These are phyloP conservation scores for Cyclotella sp. DNA, from an alignment of 108 stramenopile species.

Conservation along the genomic window DNA sequence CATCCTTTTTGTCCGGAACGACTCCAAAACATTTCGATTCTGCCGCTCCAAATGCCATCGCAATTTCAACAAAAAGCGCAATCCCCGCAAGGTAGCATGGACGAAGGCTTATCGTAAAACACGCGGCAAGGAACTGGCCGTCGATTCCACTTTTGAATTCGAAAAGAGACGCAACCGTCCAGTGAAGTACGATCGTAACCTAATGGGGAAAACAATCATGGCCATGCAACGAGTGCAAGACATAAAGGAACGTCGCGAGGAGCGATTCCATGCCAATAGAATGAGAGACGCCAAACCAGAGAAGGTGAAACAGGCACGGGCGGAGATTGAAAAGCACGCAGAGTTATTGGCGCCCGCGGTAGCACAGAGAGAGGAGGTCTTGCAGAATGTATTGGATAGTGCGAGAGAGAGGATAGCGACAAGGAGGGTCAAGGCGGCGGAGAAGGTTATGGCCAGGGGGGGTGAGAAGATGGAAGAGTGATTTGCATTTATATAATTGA, in stretches of 20 bases:
- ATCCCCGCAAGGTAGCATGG: slow-evolving; percentile 99
- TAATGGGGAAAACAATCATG: slow-evolving; percentile 96
- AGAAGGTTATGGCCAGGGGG: slow-evolving; percentile 41
- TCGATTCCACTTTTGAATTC: slow-evolving; percentile 98
- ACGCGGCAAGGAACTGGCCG: slow-evolving; percentile 94
- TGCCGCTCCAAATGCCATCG: slow-evolving; percentile 99
- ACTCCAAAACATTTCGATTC: slow-evolving; percentile 98
- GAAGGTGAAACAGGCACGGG: slow-evolving; percentile 88
- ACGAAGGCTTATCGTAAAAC: slow-evolving; percentile 99
- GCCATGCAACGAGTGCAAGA: slow-evolving; percentile 96
- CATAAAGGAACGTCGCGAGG: slow-evolving; percentile 87
- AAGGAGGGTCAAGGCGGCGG: slow-evolving; percentile 60
- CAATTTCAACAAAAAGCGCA: slow-evolving; percentile 98
- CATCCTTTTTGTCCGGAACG: slow-evolving; percentile 98
- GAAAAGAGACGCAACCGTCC: slow-evolving; percentile 98
- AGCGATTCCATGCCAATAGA: slow-evolving; percentile 84
- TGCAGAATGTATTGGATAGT: slow-evolving; percentile 89
- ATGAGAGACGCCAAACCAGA: slow-evolving; percentile 89
- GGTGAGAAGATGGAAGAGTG: slow-evolving; percentile 53
- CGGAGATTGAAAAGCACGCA: slow-evolving; percentile 90
- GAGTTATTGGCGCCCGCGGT: slow-evolving; percentile 91
- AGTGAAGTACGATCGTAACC: slow-evolving; percentile 96
- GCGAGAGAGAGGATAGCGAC: slow-evolving; percentile 84
- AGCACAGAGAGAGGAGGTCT: slow-evolving; percentile 81
- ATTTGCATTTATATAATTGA: not conserved